Conservation (phyloP, 306 rosid species). For the Casuarina glauca region DNA sequence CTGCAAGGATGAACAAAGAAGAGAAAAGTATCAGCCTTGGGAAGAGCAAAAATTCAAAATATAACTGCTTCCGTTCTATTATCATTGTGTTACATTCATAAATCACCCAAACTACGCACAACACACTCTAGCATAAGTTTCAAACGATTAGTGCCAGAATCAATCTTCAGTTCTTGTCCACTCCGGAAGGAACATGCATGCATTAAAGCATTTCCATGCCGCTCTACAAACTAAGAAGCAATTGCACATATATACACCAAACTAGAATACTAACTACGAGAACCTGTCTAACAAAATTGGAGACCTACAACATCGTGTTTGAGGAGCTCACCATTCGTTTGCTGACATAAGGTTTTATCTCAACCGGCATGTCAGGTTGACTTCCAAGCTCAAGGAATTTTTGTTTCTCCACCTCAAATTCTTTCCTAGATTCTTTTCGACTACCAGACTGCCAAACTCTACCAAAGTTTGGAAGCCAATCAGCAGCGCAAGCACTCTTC, state of each 20-base stretch:
- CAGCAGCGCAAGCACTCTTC: conserved; percentile 50
- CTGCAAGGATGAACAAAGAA: conserved; percentile 42
- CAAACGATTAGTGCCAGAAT: neutral
- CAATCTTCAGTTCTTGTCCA: neutral
- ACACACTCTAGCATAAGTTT: neutral
- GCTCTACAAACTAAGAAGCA: neutral
- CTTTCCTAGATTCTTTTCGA: conserved; percentile 84
- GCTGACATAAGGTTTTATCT: conserved; percentile 81
- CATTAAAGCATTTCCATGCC: neutral
- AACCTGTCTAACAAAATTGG: neutral
- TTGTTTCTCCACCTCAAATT: conserved; percentile 76
- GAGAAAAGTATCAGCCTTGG: conserved; percentile 15
- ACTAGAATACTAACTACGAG: no score
- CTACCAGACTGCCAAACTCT: conserved; percentile 98
- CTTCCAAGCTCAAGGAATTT: conserved; percentile 49
- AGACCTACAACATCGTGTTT: neutral
- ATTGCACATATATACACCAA: no score
- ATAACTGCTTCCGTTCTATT: neutral
- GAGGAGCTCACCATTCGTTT: conserved; percentile 76
- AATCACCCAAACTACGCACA: conserved; percentile 1
- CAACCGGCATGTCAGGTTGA: conserved; percentile 50
- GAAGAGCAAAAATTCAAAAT: neutral
- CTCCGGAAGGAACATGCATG: neutral
- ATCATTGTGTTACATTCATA: neutral
- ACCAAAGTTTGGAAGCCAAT: conserved; percentile 97